These are phyloP conservation scores for Limnomonas spitsbergensis DNA, from an alignment of 139 green algal species.

Conservation along the genomic window DNA sequence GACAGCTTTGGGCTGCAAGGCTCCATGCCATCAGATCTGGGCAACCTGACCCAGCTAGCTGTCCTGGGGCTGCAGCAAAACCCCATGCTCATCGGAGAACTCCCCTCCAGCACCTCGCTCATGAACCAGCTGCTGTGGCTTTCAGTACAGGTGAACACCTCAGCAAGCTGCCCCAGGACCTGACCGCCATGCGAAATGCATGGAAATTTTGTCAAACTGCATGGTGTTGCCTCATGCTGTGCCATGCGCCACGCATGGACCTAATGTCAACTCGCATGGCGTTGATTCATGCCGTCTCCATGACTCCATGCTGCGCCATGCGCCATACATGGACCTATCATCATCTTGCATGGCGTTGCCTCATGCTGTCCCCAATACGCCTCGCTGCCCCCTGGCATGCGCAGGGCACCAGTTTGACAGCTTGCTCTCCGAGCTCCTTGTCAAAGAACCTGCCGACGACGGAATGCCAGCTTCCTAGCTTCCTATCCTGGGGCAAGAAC, in stretches of 20 bases:
- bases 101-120: constrained; percentile 1
- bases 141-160: constrained; percentile 30
- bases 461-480: neutral
- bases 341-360: no score
- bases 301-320: no score
- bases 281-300: no score
- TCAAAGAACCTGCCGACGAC: neutral
- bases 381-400: no score
- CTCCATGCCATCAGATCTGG: constrained; percentile 19
- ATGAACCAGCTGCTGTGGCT: constrained; percentile 30
- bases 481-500: neutral
- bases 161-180: neutral
- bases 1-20: constrained; percentile 28
- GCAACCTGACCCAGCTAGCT: constrained; percentile 16
- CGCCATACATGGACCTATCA: no score
- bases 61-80: constrained; percentile 28
- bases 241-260: no score
- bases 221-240: no score
- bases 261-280: no score
- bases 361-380: no score
- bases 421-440: neutral
- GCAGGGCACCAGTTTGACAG: neutral
- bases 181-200: neutral
- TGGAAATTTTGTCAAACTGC: neutral
- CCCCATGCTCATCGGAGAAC: constrained; percentile 10